Evolutionary conservation across 305 asterid species (phyloP).

Genomic region (Caryopteris hybrid): DNA sequence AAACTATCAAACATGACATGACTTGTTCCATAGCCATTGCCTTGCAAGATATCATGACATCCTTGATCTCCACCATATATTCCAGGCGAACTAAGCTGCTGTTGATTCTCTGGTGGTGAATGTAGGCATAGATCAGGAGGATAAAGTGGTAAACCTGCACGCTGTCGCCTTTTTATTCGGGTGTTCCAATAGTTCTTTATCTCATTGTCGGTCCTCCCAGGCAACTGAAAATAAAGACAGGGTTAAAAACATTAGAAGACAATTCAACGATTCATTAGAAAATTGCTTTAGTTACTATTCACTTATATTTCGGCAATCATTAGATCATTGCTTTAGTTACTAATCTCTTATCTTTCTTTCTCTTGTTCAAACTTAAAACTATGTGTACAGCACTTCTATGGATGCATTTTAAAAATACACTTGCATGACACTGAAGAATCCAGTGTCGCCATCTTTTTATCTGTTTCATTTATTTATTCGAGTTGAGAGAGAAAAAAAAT

Average conservation of each 20-base stretch:
- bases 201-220: constrained; percentile 71
- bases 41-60: constrained; percentile 37
- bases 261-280: too few species aligned
- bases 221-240: constrained; percentile 38
- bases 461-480: background rate
- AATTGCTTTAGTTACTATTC: too few species aligned
- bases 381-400: constrained; percentile 5
- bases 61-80: constrained; percentile 33
- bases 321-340: too few species aligned
- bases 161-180: constrained; percentile 63
- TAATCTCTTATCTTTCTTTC: too few species aligned
- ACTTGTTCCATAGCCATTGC: constrained; percentile 31
- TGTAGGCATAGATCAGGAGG: constrained; percentile 48
- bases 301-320: too few species aligned
- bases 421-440: background rate
- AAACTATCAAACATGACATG: constrained; percentile 40
- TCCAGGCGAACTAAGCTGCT: constrained; percentile 29
- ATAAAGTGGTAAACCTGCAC: constrained; percentile 65
- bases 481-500: background rate
- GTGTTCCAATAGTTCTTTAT: constrained; percentile 72
- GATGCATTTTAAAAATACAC: background rate
- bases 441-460: background rate
- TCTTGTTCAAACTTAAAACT: background rate
- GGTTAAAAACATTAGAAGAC: background rate
- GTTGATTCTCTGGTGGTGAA: constrained; percentile 33